Evolutionary conservation across 257 asterid species (phyloP).

Genomic region (Prunella vulgaris): DNA sequence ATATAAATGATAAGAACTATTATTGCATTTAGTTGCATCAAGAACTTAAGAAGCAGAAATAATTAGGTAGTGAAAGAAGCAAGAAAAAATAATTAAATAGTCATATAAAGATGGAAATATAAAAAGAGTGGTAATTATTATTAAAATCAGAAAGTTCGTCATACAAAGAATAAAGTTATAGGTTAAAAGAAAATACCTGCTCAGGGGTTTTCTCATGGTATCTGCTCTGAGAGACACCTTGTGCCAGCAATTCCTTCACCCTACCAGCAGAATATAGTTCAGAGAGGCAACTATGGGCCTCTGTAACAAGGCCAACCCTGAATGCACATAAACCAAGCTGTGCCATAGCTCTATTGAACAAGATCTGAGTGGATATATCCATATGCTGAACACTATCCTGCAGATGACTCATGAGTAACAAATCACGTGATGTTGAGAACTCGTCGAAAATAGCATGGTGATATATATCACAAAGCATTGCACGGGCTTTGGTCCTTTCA

Average conservation of each 20-base stretch:
- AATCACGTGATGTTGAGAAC: slow-evolving; percentile 75
- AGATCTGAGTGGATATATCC: slow-evolving; percentile 93
- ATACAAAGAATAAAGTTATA: neutral
- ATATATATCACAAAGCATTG: slow-evolving; percentile 97
- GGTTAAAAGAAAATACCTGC: slow-evolving; percentile 49
- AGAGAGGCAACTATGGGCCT: slow-evolving; percentile 75
- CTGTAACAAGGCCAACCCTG: slow-evolving; percentile 74
- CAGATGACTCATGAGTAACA: slow-evolving; percentile 94
- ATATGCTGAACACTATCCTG: slow-evolving; percentile 92
- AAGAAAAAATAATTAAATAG: no score
- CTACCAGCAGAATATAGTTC: slow-evolving; percentile 93
- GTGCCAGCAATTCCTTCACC: slow-evolving; percentile 93
- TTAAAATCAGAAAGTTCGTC: no score
- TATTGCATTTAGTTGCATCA: no score
- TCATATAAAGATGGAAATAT: no score
- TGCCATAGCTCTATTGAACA: slow-evolving; percentile 91
- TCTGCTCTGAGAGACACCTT: slow-evolving; percentile 91
- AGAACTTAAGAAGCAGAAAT: no score
- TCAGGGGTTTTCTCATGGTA: slow-evolving; percentile 96
- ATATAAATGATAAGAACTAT: no score
- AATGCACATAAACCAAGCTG: slow-evolving; percentile 94
- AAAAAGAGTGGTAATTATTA: no score
- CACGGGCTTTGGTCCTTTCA: slow-evolving; percentile 95
- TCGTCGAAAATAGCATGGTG: slow-evolving; percentile 85
- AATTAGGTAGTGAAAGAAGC: no score